Base-by-base conservation (phyloP, 495 filamentous ascomycete genomes). In the Daldinia bambusicola region DNA sequence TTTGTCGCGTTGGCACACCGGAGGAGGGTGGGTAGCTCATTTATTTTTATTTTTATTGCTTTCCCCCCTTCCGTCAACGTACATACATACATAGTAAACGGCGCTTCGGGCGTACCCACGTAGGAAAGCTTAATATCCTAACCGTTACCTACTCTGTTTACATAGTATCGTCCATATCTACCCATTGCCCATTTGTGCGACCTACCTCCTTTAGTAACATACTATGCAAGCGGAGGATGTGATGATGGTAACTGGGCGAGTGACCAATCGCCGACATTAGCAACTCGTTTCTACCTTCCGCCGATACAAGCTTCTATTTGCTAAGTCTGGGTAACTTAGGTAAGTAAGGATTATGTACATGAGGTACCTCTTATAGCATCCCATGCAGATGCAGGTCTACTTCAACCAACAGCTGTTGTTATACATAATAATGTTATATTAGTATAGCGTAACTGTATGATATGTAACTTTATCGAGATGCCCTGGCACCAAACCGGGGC, bases 61-160 rank as follows among this genome's bases (percentile, higher is more conserved):
- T 16, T 12, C 20, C n/a, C 4, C 9, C 10, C 8, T 14, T 40
- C 8, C 37, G 3, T 26, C 26, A 26, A 26, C 6, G 5, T 3
- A 10, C 52, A 57, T 58, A 60, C 6, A 13, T 3, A 10, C 52
- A 57, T 58, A 60, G 61, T 65, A 58, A 69, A 55, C 37, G 70
- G 70, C 66, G 70, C 66, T 60, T 66, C 57, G 55, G 61, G 70
- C 70, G 62, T 69, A 65, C 26, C 26, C 26, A 26, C 1, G 66
- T 73, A 69, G 66, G 22, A 65, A 66, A 66, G 57, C 16, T 69
- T 58, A 51, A 48, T 59, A 38, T 31, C 26, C 26, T 26, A 26
- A 59, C 50, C 50, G 34, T 57, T 52, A 20, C 8, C 53, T 61
- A 26, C 41, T 65, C 31, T 62, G 55, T 72, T 62, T 45, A 36